Percentiles rank a stretch among this genome's conserved stretches.
phyloP scores from a whole-genome alignment of 75 land plant species.

The Pinus taeda region DNA sequence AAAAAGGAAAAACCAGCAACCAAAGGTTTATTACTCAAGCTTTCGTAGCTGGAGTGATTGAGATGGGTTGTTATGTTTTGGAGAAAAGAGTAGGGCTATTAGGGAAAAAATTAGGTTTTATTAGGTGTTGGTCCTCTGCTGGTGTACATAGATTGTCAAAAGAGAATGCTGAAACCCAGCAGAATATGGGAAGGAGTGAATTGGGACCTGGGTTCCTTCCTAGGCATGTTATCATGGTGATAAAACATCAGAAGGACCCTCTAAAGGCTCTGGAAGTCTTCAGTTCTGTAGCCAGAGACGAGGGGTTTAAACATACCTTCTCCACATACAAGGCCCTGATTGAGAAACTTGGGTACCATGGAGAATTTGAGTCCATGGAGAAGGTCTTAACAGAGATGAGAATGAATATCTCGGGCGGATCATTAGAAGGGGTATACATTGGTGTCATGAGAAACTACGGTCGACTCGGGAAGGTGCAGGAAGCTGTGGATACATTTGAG shows the following conservation, averaged over 20 bases:
- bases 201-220: slow-evolving; percentile 36
- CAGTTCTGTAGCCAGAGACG: slow-evolving; percentile 35
- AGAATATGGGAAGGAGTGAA: neutral
- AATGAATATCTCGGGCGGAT: slow-evolving; percentile 21
- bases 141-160: neutral
- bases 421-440: slow-evolving; percentile 58
- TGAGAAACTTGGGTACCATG: slow-evolving; percentile 56
- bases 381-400: slow-evolving; percentile 49
- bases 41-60: too few species aligned
- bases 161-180: neutral
- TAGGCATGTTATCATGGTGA: slow-evolving; percentile 48
- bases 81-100: neutral
- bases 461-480: slow-evolving; percentile 45
- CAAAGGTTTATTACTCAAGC: too few species aligned
- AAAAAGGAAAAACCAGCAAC: too few species aligned
- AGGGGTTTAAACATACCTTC: slow-evolving; percentile 57
- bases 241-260: slow-evolving; percentile 56
- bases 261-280: slow-evolving; percentile 57
- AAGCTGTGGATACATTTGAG: slow-evolving; percentile 65
- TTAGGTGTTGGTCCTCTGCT: neutral
- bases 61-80: neutral
- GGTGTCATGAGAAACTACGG: slow-evolving; percentile 59
- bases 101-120: neutral
- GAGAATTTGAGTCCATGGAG: slow-evolving; percentile 66
- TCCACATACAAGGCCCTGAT: slow-evolving; percentile 55